These are phyloP conservation scores for Amoebophrya sp. DNA, from an alignment of 169 alveolate species.

Conservation along the genomic window DNA sequence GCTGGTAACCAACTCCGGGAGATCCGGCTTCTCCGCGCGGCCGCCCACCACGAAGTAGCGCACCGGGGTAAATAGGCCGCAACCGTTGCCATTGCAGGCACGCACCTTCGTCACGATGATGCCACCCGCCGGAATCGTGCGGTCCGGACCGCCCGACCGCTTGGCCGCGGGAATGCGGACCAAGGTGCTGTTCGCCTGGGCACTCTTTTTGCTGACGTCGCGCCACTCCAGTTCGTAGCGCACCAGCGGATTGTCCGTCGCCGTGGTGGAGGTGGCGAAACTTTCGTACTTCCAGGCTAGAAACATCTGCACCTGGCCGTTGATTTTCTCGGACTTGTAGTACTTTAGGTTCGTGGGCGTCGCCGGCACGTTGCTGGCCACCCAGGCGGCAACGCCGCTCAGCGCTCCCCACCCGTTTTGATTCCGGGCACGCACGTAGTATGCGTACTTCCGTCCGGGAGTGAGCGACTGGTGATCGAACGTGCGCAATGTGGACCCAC, in stretches of 20 bases:
- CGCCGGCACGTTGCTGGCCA: not conserved
- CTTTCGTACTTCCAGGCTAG: not conserved
- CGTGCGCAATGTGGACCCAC: not conserved
- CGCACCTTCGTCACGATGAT: not conserved
- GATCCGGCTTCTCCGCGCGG: not conserved
- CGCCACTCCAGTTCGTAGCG: not conserved
- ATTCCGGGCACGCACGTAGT: slow-evolving; percentile 3
- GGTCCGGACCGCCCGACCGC: not conserved
- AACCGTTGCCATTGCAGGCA: slow-evolving; percentile 25
- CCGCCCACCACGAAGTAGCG: not conserved
- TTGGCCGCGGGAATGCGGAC: not conserved
- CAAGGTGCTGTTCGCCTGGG: not conserved
- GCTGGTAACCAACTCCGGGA: not conserved
- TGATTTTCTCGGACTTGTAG: not conserved
- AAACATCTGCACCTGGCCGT: not conserved
- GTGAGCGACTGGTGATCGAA: not conserved
- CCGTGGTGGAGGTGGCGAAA: not conserved
- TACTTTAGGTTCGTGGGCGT: not conserved
- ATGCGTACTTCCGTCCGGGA: not conserved
- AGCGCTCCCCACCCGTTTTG: not conserved
- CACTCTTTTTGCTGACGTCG: not conserved
- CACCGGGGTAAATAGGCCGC: not conserved
- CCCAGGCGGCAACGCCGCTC: not conserved
- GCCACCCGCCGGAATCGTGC: not conserved
- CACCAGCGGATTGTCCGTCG: not conserved